Base-by-base conservation (phyloP, 2,329 filamentous ascomycete genomes). In the Gliomastix tumulicola region DNA sequence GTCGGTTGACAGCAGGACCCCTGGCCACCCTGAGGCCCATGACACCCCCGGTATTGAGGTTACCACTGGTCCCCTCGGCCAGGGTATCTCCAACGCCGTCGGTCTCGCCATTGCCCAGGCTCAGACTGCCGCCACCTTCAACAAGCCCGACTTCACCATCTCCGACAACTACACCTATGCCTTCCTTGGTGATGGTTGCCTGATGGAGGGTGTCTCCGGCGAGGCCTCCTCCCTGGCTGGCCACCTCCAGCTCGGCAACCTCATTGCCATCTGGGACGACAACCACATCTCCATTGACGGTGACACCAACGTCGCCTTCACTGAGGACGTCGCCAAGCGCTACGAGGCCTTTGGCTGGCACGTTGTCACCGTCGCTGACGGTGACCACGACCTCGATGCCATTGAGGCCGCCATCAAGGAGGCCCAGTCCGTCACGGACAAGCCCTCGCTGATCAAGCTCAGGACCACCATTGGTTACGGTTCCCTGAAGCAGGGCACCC, bases 331-430 rank as follows among this genome's bases (percentile, higher is more conserved):
- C 43, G 64, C 75, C 55, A 92, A 94, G 79, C 82, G 90, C 58
- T 97, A 97, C 65, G 88, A 97, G 73, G 64, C 92, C 43, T 98
- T 96, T 66, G 92, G 89, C 71, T 98, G 92, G 92, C 88, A 98
- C 68, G 80, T 82, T 42, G 69, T 86, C 58, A 74, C 75, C 62
- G 89, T 98, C 61, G 71, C 82, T 54, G 80, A 97, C 55, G 92
- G 92, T 65, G 86, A 98, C 74, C 65, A 78, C 62, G 88, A 97
- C 67, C 80, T 96, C 40, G 82, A 81, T 49, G 80, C 65, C 57
- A 97, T 98, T 43, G 88, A 94, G 71, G 79, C 75, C 44, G 92
- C 92, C 53, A 85, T 98, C 64, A 77, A 81, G 65, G 78, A 85
- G 70, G 84, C 81, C 62, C 81, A 90, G 73, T 71, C 81, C 48